Percentiles rank a stretch among this genome's conserved stretches.
These are phyloP conservation scores for Anthracocystis walkeri DNA, from an alignment of 1,284 basidiomycete genomes.

Conservation along the genomic window DNA sequence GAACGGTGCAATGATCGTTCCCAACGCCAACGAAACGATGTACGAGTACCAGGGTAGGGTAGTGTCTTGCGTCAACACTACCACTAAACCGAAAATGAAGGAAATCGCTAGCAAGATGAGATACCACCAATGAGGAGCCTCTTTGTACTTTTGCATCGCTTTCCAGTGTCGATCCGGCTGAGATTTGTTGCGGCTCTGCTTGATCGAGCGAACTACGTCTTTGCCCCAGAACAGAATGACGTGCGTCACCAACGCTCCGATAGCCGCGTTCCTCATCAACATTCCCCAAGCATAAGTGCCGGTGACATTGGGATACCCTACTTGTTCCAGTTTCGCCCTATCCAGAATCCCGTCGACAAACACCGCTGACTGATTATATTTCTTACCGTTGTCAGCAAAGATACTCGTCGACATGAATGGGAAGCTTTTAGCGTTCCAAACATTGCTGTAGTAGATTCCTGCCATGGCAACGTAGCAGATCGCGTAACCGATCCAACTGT, in stretches of 20 bases:
- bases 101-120: conserved; percentile 51
- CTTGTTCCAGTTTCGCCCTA: conserved; percentile 47
- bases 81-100: conserved; percentile 37
- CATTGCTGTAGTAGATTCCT: conserved; percentile 62
- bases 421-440: conserved; percentile 44
- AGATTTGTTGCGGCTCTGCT: conserved; percentile 71
- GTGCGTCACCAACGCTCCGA: conserved; percentile 76
- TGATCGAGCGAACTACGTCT: conserved; percentile 71
- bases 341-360: conserved; percentile 51
- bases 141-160: conserved; percentile 65
- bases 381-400: conserved; percentile 24
- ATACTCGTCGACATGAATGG: conserved; percentile 54
- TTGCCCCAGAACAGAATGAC: conserved; percentile 72
- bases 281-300: conserved; percentile 75
- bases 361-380: conserved; percentile 72
- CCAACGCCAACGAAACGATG: conserved; percentile 41
- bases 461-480: conserved; percentile 57
- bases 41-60: conserved; percentile 56
- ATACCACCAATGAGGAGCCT: conserved; percentile 67
- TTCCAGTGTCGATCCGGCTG: conserved; percentile 75
- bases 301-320: conserved; percentile 61
- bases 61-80: conserved; percentile 46
- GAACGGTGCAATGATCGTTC: conserved; percentile 45
- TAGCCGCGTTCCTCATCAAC: conserved; percentile 69
- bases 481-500: conserved; percentile 54